Conservation (phyloP, 73 alveolate genomes). For the Paramecium sexaurelia region DNA sequence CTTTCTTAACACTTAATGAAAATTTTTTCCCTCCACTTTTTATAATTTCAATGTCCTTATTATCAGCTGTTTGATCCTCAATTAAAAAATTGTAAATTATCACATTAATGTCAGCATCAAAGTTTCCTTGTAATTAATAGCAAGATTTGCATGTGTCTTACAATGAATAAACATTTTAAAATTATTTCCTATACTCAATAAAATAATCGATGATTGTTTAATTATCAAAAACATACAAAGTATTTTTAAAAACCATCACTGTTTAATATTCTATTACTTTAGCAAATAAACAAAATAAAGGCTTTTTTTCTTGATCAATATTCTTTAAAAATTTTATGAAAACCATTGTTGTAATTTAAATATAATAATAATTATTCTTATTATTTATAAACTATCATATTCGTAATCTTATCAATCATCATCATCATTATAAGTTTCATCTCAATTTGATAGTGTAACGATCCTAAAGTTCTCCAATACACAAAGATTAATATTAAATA, state of each 20-base stretch:
- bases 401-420: neutral
- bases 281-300: neutral
- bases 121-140: neutral
- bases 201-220: neutral
- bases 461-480: too few species aligned
- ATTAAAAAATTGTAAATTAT: neutral
- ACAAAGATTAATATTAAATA: too few species aligned
- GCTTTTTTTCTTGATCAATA: neutral
- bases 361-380: neutral
- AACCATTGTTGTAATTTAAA: neutral
- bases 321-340: neutral
- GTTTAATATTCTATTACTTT: neutral
- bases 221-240: constrained; percentile 25
- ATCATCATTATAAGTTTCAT: neutral
- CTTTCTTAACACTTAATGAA: neutral
- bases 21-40: neutral
- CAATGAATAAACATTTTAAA: neutral
- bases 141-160: neutral
- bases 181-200: neutral
- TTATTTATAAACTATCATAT: neutral
- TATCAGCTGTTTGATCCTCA: neutral
- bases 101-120: neutral
- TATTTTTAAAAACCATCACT: neutral
- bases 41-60: neutral
- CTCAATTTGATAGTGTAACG: neutral